Base-by-base conservation (phyloP, 73 alveolate species). In the Durusdinium trenchii region DNA sequence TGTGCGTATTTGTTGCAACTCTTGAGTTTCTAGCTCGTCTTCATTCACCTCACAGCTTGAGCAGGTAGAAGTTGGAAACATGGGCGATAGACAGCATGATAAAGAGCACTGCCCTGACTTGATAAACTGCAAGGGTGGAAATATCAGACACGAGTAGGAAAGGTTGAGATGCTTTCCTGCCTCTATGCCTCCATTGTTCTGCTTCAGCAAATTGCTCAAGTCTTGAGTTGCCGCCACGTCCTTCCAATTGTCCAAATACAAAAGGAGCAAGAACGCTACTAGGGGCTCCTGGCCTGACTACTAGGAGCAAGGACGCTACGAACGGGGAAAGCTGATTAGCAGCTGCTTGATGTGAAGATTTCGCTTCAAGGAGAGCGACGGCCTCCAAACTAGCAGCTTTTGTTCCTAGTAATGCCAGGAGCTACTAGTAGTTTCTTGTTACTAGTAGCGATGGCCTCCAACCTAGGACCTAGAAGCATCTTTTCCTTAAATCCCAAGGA, bases 131-230 rank as follows among this genome's bases (percentile, higher is more conserved):
- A 57, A 26, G 71, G 14, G 35, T n/a, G n/a, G n/a, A n/a, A n/a
- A n/a, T n/a, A n/a, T n/a, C n/a, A n/a, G n/a, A n/a, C n/a, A n/a
- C 83, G 47, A 26, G 18, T 69, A 40, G 18, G 35, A 32, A 23
- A 60, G 73, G 3, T 62, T 36, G 35, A 62, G 2, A 62, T 36
- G 40, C 1, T 9, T 30, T 18, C 38, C 38, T 32, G 83, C 83
- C 83, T 75, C 86, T 6, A 86, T 86, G 60, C 95, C 95, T 12
- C 95, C 95, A 9, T 86, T 86, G 82, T 86, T 86, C 35, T 86
- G 95, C 45, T 86, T 86, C 78, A 86, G 60, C 10, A 86, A 46
- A 46, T 60, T 60, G 95, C 95, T 69, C 95, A 86, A 69, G 54
- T 54, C 95, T 86, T 86, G 95, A 12, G 81, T 54, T n/a, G 57